phyloP scores from a whole-genome alignment of 2,329 filamentous ascomycete genomes.

The Sclerotinia nivalis region DNA sequence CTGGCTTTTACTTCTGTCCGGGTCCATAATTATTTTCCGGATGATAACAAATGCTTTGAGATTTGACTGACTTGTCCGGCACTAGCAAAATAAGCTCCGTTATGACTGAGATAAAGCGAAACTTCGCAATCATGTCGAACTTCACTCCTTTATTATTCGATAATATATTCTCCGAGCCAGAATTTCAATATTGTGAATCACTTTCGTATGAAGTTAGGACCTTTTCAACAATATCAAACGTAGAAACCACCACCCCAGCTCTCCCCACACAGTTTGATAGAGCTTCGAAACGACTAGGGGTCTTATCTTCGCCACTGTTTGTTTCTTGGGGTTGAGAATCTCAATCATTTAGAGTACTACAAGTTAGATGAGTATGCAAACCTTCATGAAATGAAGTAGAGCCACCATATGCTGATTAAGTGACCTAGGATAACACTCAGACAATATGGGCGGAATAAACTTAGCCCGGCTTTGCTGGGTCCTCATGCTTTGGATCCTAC shows the following conservation, averaged over 20 bases:
- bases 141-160: neutral
- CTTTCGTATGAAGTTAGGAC: neutral
- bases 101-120: conserved; percentile 7
- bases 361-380: neutral
- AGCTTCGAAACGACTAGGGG: neutral
- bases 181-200: neutral
- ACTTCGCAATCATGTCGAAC: neutral
- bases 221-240: neutral
- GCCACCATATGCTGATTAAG: neutral
- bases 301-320: neutral
- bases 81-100: conserved; percentile 11
- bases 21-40: conserved; percentile 3
- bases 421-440: neutral
- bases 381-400: neutral
- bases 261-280: neutral
- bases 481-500: neutral
- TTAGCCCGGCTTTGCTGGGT: conserved; percentile 2
- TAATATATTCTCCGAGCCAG: neutral
- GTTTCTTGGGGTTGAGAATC: neutral
- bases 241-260: neutral
- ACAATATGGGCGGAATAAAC: neutral
- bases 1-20: neutral
- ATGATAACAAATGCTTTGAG: conserved; percentile 1
- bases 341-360: neutral
- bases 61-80: neutral